A percentile compares a stretch with the other conserved stretches of the same genome.
These are phyloP conservation scores for Vitis riparia DNA, from an alignment of 164 flowering plant genomes.

Conservation along the genomic window DNA sequence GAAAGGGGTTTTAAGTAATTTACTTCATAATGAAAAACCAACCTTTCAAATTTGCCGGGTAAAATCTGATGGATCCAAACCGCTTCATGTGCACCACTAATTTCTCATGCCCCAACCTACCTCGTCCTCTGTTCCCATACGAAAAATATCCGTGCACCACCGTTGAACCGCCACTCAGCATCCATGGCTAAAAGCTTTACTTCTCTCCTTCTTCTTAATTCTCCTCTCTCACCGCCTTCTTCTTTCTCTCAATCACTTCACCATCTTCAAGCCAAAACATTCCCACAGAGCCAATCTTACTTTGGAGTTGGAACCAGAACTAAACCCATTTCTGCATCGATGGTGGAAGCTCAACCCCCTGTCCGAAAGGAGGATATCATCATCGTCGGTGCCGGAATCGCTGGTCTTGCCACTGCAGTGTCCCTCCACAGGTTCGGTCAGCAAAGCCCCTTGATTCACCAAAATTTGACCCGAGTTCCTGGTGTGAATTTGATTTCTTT, in stretches of 20 bases:
- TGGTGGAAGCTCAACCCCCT: slow-evolving; percentile 19
- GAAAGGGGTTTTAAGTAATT: too few relatives aligned
- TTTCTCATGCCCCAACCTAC: too few relatives aligned
- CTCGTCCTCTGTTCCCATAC: not conserved
- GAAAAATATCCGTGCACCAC: not conserved
- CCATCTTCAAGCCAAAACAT: not conserved
- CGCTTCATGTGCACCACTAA: too few relatives aligned
- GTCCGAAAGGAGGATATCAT: slow-evolving; percentile 56
- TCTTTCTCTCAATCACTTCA: not conserved
- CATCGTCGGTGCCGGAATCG: slow-evolving; percentile 84
- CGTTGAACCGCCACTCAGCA: not conserved
- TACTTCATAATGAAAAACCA: too few relatives aligned
- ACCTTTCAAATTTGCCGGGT: too few relatives aligned
- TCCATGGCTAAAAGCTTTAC: slow-evolving; percentile 11
- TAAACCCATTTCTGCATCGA: slow-evolving; percentile 11
- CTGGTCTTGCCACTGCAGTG: slow-evolving; percentile 84
- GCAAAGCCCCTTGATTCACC: not conserved
- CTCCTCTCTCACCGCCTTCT: slow-evolving; percentile 8
- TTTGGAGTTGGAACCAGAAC: slow-evolving; percentile 14
- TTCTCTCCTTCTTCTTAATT: slow-evolving; percentile 9
- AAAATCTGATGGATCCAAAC: too few relatives aligned
- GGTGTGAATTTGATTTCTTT: too few relatives aligned
- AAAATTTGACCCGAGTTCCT: too few relatives aligned
- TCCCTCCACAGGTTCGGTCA: slow-evolving; percentile 64
- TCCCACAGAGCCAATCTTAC: not conserved